Conservation (phyloP, 2,329 filamentous ascomycete species). For the Colletotrichum sp. region DNA sequence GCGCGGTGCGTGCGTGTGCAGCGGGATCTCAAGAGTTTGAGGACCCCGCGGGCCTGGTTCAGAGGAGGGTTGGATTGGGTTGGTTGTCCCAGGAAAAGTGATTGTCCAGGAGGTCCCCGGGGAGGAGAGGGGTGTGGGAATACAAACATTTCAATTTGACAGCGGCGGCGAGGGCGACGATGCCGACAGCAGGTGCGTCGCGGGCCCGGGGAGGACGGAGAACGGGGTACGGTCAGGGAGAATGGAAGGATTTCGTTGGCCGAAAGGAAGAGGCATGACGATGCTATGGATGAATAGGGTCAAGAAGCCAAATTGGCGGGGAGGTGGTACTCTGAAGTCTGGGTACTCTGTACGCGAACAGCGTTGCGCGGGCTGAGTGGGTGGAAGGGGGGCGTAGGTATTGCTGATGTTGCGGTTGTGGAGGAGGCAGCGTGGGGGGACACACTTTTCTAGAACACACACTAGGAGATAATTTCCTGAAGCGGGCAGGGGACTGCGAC, state of each 20-base stretch:
- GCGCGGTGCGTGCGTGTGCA: neutral
- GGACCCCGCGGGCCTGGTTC: neutral
- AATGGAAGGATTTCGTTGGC: neutral
- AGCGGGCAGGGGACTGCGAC: neutral
- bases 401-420: neutral
- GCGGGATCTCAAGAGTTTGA: neutral
- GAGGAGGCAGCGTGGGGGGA: slow-evolving; percentile 16
- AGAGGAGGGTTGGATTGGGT: neutral
- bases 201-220: slow-evolving; percentile 15
- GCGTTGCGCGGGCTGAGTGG: neutral
- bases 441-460: slow-evolving; percentile 18
- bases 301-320: slow-evolving; percentile 12
- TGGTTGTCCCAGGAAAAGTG: neutral
- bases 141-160: neutral
- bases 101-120: neutral
- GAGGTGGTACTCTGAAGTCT: neutral
- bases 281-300: slow-evolving; percentile 10
- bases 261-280: slow-evolving; percentile 3
- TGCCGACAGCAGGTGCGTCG: slow-evolving; percentile 2
- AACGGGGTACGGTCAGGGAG: slow-evolving; percentile 12
- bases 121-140: neutral
- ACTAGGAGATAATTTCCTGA: slow-evolving; percentile 22
- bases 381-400: neutral
- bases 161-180: slow-evolving; percentile 1
- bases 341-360: neutral